Evolutionary conservation across 441 rosid species (phyloP).

Genomic region (Biscutella auriculata): DNA sequence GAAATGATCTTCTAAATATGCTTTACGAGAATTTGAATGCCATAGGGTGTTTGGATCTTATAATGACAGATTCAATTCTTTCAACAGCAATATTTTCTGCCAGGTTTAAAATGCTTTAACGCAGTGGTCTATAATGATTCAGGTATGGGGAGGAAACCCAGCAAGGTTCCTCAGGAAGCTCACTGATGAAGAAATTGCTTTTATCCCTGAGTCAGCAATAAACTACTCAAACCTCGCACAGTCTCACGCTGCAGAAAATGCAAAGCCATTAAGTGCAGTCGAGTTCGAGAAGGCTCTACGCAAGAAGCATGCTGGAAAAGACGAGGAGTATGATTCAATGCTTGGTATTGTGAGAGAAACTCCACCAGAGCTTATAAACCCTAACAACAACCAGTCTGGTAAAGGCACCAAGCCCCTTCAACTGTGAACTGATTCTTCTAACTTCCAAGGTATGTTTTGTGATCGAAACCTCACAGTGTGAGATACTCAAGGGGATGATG

Average conservation of each 20-base stretch:
- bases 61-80: background rate
- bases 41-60: background rate
- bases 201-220: constrained; percentile 62
- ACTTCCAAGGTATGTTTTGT: constrained; percentile 15
- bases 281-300: constrained; percentile 88
- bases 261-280: constrained; percentile 60
- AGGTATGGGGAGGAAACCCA: constrained; percentile 98
- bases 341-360: constrained; percentile 75
- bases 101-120: background rate
- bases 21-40: background rate
- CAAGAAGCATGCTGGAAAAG: constrained; percentile 56
- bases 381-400: constrained; percentile 42
- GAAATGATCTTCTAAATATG: background rate
- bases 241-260: constrained; percentile 80
- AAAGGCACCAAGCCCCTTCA: constrained; percentile 39
- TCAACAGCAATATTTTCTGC: background rate
- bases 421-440: constrained; percentile 32
- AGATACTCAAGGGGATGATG: constrained; percentile 8
- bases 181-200: constrained; percentile 53
- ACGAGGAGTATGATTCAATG: constrained; percentile 84
- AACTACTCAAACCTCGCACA: constrained; percentile 79
- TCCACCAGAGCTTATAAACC: constrained; percentile 65
- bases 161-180: constrained; percentile 86
- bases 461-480: background rate
- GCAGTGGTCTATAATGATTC: constrained; percentile 15